Percentiles rank a stretch among this genome's conserved stretches.
Evolutionary conservation across 805 yeast species (phyloP).

Genomic region (Peterozyma toletana): DNA sequence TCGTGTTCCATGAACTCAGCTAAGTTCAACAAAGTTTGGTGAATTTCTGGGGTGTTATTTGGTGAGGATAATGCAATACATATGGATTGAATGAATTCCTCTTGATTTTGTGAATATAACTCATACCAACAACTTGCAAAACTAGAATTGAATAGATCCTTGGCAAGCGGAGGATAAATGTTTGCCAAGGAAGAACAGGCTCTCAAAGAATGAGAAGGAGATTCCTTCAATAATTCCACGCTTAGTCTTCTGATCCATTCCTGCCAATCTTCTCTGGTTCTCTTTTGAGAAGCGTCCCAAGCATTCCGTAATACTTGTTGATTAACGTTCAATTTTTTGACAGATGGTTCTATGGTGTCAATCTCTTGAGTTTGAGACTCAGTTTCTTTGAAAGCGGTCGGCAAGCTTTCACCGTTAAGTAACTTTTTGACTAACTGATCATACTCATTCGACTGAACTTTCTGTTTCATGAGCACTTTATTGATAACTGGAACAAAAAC

Average conservation of each 20-base stretch:
- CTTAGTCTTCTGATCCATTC: slow-evolving; percentile 91
- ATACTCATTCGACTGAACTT: slow-evolving; percentile 64
- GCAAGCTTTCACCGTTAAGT: slow-evolving; percentile 78
- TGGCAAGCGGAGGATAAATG: slow-evolving; percentile 80
- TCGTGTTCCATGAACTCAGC: slow-evolving; percentile 98
- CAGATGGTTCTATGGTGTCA: slow-evolving; percentile 57
- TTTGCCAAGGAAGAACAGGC: slow-evolving; percentile 90
- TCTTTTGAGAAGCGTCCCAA: slow-evolving; percentile 87
- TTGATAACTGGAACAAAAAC: slow-evolving; percentile 83
- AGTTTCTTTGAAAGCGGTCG: slow-evolving; percentile 60
- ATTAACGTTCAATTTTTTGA: slow-evolving; percentile 67
- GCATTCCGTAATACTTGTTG: slow-evolving; percentile 63
- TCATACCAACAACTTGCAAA: slow-evolving; percentile 96
- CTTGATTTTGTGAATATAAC: slow-evolving; percentile 80
- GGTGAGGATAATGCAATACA: slow-evolving; percentile 86
- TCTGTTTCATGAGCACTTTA: slow-evolving; percentile 52
- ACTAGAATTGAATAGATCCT: slow-evolving; percentile 87
- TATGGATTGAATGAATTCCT: slow-evolving; percentile 77
- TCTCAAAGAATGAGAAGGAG: slow-evolving; percentile 89
- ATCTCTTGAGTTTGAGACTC: slow-evolving; percentile 33
- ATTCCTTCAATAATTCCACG: slow-evolving; percentile 79
- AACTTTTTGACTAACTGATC: slow-evolving; percentile 78
- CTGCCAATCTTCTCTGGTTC: slow-evolving; percentile 95
- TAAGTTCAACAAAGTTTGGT: slow-evolving; percentile 79
- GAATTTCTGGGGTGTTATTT: slow-evolving; percentile 91